phyloP scores from a whole-genome alignment of 139 green algal genomes.

The Picochlorum costavermella region DNA sequence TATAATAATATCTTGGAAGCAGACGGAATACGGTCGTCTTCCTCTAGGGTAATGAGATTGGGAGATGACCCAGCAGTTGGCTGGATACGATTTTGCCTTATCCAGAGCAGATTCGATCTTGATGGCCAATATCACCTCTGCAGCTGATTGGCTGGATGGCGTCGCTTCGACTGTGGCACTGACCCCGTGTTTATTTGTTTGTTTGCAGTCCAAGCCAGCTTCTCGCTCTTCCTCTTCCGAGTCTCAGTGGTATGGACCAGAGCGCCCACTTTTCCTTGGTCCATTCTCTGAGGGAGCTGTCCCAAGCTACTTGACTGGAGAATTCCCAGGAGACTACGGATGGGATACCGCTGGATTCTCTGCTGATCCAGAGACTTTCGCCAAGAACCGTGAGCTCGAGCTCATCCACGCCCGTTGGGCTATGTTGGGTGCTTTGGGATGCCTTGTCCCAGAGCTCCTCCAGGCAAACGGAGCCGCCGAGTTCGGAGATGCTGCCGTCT shows the following conservation, averaged over 20 bases:
- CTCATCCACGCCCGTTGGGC: constrained; percentile 81
- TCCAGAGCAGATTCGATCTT: not conserved
- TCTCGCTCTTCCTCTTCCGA: constrained; percentile 9
- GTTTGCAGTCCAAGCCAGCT: constrained; percentile 23
- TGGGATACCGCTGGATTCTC: constrained; percentile 96
- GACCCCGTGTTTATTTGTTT: too few relatives aligned
- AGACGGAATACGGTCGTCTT: too few relatives aligned
- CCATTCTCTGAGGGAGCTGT: constrained; percentile 65
- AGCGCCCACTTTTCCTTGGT: constrained; percentile 81
- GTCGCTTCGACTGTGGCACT: not conserved
- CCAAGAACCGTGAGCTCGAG: constrained; percentile 46
- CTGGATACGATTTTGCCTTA: not conserved
- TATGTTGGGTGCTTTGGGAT: constrained; percentile 89
- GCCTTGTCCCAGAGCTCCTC: constrained; percentile 43
- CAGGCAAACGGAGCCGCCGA: constrained; percentile 32
- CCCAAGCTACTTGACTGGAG: constrained; percentile 48
- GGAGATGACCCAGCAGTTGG: not conserved
- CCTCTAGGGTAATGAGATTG: not conserved
- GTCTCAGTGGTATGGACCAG: constrained; percentile 56
- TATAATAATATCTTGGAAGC: too few relatives aligned
- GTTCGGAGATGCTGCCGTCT: constrained; percentile 73
- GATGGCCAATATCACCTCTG: not conserved
- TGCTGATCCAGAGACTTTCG: constrained; percentile 90
- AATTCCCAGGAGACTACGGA: constrained; percentile 93
- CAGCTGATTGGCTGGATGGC: not conserved